Evolutionary conservation across 305 asterid species (phyloP), one percentile per base, ranked within the genome.

Genomic region (Stenogyne calaminthoides): DNA sequence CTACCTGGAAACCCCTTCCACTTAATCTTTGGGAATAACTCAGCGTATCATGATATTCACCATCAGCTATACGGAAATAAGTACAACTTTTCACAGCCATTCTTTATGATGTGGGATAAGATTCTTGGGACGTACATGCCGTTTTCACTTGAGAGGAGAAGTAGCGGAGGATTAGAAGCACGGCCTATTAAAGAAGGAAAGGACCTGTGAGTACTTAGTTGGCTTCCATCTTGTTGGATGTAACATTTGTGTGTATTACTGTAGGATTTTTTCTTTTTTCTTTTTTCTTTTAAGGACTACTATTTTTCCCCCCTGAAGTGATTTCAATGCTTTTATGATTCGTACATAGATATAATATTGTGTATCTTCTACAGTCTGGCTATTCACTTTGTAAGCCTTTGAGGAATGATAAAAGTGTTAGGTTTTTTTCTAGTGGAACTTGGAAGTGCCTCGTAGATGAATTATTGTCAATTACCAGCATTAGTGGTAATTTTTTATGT

Each of bases 111-210:
- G 69, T 93, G 97, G 98, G 97, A 93, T 76, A 77, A 82, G 81
- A 87, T 93, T 37, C 87, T 90, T 0, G 96, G 96, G 56, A 93
- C 96, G 11, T 82, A 91, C 87, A 93, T 93, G 97, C 96, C 96
- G 1, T 93, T 88, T 74, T 75, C 93, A 4, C 89, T 93, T 7
- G 96, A 84, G 85, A 88, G 82, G 83, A 89, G 85, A 69, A 79
- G 63, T 29, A 84, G 78, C 1, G 96, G 96, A 6, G 98, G 98
- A 10, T 80, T 91, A 11, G 97, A 91, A 81, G 95, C 96, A 36
- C 82, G 87, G 42, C 97, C 97, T 5, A 25, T 71, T 10, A 84
- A 88, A 84, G 97, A 89, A 25, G 80, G 70, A 81, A 89, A 89
- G 86, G 88, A 84, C 25, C 76, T 82, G 52, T 85, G 80, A 88